Conservation (phyloP, 768 basidiomycete genomes). For the Macrolepiota albuminosa region DNA sequence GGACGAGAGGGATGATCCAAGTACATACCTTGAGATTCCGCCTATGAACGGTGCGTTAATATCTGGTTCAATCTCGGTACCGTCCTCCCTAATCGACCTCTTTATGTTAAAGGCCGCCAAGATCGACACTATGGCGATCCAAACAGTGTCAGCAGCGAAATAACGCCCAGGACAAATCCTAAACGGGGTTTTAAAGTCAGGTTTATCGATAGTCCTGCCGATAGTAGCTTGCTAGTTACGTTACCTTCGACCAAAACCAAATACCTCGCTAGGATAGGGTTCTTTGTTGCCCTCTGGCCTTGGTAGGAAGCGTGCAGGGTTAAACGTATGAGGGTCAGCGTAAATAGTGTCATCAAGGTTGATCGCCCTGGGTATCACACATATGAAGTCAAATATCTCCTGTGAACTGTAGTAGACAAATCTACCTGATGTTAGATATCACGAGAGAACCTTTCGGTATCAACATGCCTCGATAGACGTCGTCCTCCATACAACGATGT, state of each 20-base stretch:
- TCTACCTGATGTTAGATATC: conserved; percentile 18
- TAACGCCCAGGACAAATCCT: conserved; percentile 37
- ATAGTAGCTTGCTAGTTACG: not conserved
- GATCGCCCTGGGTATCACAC: conserved; percentile 28
- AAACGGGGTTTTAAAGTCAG: not conserved
- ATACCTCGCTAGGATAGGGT: conserved; percentile 8
- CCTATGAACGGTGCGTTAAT: conserved; percentile 24
- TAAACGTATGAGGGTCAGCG: conserved; percentile 33
- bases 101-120: conserved; percentile 27
- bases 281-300: conserved; percentile 14
- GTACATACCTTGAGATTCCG: conserved; percentile 22
- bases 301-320: conserved; percentile 35
- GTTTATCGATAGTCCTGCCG: not conserved
- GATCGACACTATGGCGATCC: conserved; percentile 16
- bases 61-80: conserved; percentile 28
- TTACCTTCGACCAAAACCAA: conserved; percentile 16
- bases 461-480: conserved; percentile 31
- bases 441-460: conserved; percentile 30
- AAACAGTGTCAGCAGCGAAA: conserved; percentile 35
- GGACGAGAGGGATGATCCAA: not conserved
- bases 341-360: conserved; percentile 32
- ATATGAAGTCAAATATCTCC: not conserved
- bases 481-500: conserved; percentile 21
- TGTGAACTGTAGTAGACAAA: not conserved
- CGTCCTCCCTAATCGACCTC: conserved; percentile 26